phyloP scores from a whole-genome alignment of 495 filamentous ascomycete genomes.

The Lophium mytilinum region DNA sequence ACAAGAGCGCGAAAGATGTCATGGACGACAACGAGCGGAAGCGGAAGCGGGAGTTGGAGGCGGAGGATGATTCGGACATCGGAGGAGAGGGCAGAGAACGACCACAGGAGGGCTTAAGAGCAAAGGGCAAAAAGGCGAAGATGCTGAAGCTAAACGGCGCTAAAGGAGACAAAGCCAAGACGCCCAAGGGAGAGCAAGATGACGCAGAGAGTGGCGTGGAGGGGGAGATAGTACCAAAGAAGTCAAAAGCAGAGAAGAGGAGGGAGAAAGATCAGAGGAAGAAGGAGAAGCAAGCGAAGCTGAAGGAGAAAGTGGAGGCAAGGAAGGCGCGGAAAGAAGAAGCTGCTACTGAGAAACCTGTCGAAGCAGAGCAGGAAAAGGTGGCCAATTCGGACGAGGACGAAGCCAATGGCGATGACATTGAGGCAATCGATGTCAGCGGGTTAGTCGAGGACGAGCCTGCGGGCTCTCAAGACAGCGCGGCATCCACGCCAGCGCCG shows the following conservation, averaged over 20 bases:
- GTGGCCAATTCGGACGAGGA: constrained; percentile 6
- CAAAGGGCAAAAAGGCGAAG: constrained; percentile 29
- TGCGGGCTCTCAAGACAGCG: neutral
- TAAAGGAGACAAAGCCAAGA: constrained; percentile 8
- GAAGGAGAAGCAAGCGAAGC: constrained; percentile 40
- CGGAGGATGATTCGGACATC: constrained; percentile 29
- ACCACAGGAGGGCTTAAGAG: constrained; percentile 29
- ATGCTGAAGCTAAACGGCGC: constrained; percentile 31
- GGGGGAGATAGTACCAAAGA: constrained; percentile 27
- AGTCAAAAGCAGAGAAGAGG: constrained; percentile 35
- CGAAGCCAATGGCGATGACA: constrained; percentile 2
- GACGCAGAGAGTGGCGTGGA: constrained; percentile 23
- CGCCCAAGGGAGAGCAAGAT: constrained; percentile 32
- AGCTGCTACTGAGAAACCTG: constrained; percentile 1
- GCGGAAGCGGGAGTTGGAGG: constrained; percentile 35
- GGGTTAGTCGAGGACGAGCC: constrained; percentile 25
- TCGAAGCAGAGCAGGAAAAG: constrained; percentile 16
- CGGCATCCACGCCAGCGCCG: constrained; percentile 1
- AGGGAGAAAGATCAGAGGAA: constrained; percentile 35
- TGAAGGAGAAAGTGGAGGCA: constrained; percentile 38
- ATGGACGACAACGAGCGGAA: constrained; percentile 36
- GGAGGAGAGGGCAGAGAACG: constrained; percentile 22
- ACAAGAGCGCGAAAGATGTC: constrained; percentile 63
- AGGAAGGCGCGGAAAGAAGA: constrained; percentile 31
- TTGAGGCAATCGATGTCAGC: constrained; percentile 28